Conservation (phyloP, 257 asterid species). For the Salvia splendens region DNA sequence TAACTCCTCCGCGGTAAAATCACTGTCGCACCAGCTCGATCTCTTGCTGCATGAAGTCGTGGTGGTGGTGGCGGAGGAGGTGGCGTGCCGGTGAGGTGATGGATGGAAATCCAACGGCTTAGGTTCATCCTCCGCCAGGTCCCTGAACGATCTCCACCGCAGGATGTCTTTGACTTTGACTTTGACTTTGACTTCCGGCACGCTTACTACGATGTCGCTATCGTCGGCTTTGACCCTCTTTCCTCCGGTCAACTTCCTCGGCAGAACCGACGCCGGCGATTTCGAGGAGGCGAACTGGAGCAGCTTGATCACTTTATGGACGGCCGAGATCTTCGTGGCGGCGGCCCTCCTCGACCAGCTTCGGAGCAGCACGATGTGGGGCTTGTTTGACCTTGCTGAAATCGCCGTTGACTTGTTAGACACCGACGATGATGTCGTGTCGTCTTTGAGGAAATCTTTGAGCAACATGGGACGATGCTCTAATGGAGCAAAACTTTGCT, state of each 20-base stretch:
- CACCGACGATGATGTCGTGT: conserved; percentile 31
- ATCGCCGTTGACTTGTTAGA: conserved; percentile 31
- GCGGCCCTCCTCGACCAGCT: conserved; percentile 62
- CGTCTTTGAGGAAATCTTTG: conserved; percentile 66
- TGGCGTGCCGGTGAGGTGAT: conserved; percentile 37
- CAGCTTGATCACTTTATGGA: conserved; percentile 53
- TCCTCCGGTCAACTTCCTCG: conserved; percentile 39
- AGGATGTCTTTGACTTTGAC: conserved; percentile 83
- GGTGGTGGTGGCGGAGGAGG: conserved; percentile 31
- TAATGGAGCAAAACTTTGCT: conserved; percentile 24
- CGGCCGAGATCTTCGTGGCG: conserved; percentile 55
- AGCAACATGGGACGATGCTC: conserved; percentile 62
- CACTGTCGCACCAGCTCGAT: conserved; percentile 69
- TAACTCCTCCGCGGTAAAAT: conserved; percentile 62
- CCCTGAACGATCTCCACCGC: conserved; percentile 77
- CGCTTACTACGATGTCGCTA: background rate
- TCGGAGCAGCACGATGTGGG: conserved; percentile 42
- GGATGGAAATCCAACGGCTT: conserved; percentile 32
- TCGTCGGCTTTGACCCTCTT: background rate
- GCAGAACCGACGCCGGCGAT: conserved; percentile 37
- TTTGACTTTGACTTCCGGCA: conserved; percentile 38
- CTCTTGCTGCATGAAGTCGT: conserved; percentile 43
- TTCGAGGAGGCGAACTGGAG: conserved; percentile 51
- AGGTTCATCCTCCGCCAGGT: conserved; percentile 51
- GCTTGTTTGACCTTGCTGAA: conserved; percentile 29